phyloP scores from a whole-genome alignment of 1,284 basidiomycete species.

The Violaceomyces palustris region DNA sequence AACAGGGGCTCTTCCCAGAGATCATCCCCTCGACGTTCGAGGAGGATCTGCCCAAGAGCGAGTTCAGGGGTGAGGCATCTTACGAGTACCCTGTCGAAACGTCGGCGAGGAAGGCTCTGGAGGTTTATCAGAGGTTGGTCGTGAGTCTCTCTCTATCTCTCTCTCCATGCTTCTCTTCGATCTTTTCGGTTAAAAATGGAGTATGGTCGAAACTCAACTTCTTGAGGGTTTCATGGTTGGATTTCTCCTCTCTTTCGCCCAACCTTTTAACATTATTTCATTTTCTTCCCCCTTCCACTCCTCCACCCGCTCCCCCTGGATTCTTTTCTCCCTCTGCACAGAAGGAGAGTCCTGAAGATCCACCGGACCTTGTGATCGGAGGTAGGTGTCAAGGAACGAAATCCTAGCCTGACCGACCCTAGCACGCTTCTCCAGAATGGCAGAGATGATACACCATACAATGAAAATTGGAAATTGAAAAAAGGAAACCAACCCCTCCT shows the following conservation, averaged over 20 bases:
- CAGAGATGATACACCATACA: no score
- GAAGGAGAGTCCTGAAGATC: slow-evolving; percentile 66
- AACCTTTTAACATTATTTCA: no score
- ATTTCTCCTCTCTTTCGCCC: no score
- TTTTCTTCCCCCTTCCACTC: no score
- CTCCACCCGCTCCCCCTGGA: no score
- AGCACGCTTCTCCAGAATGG: no score
- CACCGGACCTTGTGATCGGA: slow-evolving; percentile 88
- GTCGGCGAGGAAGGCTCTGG: slow-evolving; percentile 70
- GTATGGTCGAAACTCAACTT: neutral
- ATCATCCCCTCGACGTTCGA: slow-evolving; percentile 81
- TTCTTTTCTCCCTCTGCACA: no score
- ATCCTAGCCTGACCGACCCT: no score
- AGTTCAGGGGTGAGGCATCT: slow-evolving; percentile 64
- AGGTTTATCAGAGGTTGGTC: slow-evolving; percentile 44
- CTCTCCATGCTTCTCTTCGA: slow-evolving; percentile 1
- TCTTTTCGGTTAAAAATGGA: neutral
- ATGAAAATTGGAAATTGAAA: no score
- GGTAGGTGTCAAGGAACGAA: slow-evolving; percentile 64
- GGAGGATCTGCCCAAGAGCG: slow-evolving; percentile 69
- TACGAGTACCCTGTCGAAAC: slow-evolving; percentile 93
- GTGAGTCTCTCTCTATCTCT: slow-evolving; percentile 11
- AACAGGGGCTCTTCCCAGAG: slow-evolving; percentile 76
- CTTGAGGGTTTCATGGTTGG: no score
- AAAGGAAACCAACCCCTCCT: no score